Evolutionary conservation across 257 asterid genomes (phyloP), one percentile per base, ranked within the genome.

Genomic region (Eucommia ulmoides): DNA sequence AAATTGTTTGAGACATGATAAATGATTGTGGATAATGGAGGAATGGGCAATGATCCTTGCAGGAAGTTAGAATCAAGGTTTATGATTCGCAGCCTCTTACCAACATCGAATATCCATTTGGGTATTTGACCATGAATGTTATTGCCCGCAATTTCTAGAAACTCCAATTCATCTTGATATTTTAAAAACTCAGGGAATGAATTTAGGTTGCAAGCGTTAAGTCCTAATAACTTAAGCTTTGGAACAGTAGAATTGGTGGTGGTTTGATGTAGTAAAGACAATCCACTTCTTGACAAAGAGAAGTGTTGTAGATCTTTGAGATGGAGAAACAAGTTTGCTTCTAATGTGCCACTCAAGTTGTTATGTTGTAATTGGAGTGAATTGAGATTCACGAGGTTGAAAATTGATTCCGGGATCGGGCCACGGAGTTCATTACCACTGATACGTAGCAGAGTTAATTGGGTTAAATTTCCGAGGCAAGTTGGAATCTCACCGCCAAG

Each of bases 91-190:
- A 0, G 0, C 59, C 73, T 67, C 7, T 29, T 29, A 5, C 38
- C 38, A 29, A 29, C 12, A 45, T 3, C 20, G 84, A 87, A 78
- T 26, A 81, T 66, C 93, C 88, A 81, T 23, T 60, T 70, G 8
- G 87, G 83, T 23, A 81, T 51, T 53, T 68, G 61, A n/a, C 81
- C 92, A 19, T 0, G 0, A 1, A 80, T 65, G 47, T 23, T 48
- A 51, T 80, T 74, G 41, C 19, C 56, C 0, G 92, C 77, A 17
- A 76, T 72, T 49, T 76, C 83, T 23, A 76, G 52, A 0, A 1
- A 6, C 0, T 16, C 1, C 60, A 69, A 7, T 1, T 5, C n/a
- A n/a, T n/a, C n/a, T 8, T 0, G 60, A 41, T 52, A 52, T 19
- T 53, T 60, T n/a, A 1, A 24, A 22, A 76, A 45, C n/a, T 65